Percentiles rank a stretch among this genome's conserved stretches.
phyloP scores from a whole-genome alignment of 805 yeast genomes.

The Ogataea pilisensis region DNA sequence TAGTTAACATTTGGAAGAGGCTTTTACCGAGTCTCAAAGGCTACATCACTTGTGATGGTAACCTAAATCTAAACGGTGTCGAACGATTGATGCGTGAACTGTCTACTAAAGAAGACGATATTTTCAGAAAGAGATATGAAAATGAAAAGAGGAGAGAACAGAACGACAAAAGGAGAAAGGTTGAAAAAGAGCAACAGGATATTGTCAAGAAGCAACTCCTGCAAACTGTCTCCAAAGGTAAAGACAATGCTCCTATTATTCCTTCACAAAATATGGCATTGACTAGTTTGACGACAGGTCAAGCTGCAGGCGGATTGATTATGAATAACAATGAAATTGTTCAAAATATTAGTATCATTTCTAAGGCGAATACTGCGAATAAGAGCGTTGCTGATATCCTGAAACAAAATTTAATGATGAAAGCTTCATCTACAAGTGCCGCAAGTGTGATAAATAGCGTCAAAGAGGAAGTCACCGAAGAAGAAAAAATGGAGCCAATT shows the following conservation, averaged over 20 bases:
- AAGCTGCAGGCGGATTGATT: constrained; percentile 57
- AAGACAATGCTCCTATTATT: constrained; percentile 68
- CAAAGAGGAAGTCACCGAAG: constrained; percentile 11
- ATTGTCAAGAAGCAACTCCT: constrained; percentile 40
- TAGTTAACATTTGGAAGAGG: constrained; percentile 81
- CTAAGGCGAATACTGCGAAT: constrained; percentile 69
- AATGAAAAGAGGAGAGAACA: constrained; percentile 68
- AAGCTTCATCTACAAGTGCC: constrained; percentile 17
- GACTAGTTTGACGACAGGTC: constrained; percentile 65
- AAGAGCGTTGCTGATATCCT: constrained; percentile 63
- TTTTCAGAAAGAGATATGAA: constrained; percentile 66
- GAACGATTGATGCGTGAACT: constrained; percentile 63
- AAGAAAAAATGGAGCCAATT: constrained; percentile 22
- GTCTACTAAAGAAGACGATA: constrained; percentile 71
- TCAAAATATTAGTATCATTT: constrained; percentile 54
- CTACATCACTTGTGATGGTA: constrained; percentile 88
- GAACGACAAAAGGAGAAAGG: constrained; percentile 54
- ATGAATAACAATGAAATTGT: constrained; percentile 70
- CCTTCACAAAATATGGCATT: constrained; percentile 73
- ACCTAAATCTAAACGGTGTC: constrained; percentile 68
- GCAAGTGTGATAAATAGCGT: constrained; percentile 26
- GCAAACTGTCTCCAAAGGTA: constrained; percentile 61
- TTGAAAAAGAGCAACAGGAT: constrained; percentile 43
- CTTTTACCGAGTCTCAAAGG: constrained; percentile 62
- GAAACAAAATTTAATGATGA: constrained; percentile 33